A percentile compares a stretch with the other conserved stretches of the same genome.
phyloP scores from a whole-genome alignment of 176 grass and related monocot species.

The Chrysopogon serrulatus region DNA sequence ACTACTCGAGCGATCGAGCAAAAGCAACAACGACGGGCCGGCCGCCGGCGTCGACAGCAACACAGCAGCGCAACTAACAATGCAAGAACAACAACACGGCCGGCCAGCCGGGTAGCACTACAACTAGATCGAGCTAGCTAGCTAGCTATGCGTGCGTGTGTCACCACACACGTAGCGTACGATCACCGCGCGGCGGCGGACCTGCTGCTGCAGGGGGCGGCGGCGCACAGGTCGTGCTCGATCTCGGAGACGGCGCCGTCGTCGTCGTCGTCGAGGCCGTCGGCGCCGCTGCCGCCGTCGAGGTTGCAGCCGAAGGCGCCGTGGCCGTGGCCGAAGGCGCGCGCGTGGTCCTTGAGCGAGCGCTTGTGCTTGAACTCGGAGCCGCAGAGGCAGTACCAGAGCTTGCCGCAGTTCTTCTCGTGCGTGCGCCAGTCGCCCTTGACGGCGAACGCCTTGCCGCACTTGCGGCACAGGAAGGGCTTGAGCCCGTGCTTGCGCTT shows the following conservation, averaged over 20 bases:
- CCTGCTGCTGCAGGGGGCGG: neutral
- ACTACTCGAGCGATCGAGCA: neutral
- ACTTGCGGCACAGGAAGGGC: conserved; percentile 96
- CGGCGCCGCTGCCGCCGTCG: conserved; percentile 21
- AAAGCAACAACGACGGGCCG: neutral
- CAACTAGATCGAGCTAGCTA: neutral
- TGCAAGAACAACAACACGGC: neutral
- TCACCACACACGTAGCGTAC: too few relatives aligned
- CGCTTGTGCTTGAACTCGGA: conserved; percentile 99
- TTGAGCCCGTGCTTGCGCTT: conserved; percentile 99
- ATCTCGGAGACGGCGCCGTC: conserved; percentile 75
- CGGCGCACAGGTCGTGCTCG: conserved; percentile 50
- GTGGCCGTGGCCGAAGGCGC: conserved; percentile 82
- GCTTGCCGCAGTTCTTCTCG: conserved; percentile 99
- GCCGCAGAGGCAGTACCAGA: conserved; percentile 98
- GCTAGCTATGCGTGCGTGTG: too few relatives aligned
- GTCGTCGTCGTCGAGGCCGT: conserved; percentile 65
- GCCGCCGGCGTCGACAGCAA: neutral
- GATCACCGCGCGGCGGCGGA: conserved; percentile 26
- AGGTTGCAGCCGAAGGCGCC: conserved; percentile 60
- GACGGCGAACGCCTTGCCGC: conserved; percentile 95
- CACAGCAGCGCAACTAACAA: neutral
- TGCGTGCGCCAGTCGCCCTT: conserved; percentile 98
- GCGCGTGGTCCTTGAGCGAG: conserved; percentile 93
- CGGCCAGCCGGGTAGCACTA: neutral